Conservation (phyloP, 352 stramenopile genomes). For the Phytophthora agathidicida region DNA sequence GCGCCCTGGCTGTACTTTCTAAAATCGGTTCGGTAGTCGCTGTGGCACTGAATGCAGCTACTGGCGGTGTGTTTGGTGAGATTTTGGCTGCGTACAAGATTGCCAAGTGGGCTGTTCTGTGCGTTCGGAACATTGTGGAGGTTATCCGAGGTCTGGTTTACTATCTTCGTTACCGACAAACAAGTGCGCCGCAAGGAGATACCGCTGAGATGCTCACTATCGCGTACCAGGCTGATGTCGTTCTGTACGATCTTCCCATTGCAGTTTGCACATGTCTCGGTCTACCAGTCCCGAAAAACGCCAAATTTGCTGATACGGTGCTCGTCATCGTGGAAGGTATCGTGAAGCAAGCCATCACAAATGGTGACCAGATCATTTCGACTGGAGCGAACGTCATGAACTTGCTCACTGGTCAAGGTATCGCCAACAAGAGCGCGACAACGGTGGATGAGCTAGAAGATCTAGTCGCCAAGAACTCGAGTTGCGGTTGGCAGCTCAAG, state of each 20-base stretch:
- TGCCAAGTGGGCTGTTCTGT: slow-evolving; percentile 15
- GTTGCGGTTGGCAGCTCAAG: slow-evolving; percentile 30
- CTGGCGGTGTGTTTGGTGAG: slow-evolving; percentile 15
- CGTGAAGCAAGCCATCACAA: slow-evolving; percentile 31
- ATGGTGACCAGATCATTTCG: slow-evolving; percentile 30
- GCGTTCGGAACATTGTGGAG: slow-evolving; percentile 5
- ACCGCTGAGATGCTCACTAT: slow-evolving; percentile 20
- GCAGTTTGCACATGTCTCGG: slow-evolving; percentile 18
- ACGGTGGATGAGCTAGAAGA: slow-evolving; percentile 30
- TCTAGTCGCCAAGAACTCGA: slow-evolving; percentile 25
- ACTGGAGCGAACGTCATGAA: slow-evolving; percentile 27
- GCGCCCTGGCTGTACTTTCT: slow-evolving; percentile 4
- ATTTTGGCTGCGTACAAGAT: slow-evolving; percentile 9
- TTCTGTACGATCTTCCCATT: slow-evolving; percentile 24
- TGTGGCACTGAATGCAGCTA: slow-evolving; percentile 27
- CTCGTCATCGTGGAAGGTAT: slow-evolving; percentile 29
- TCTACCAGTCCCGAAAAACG: slow-evolving; percentile 1
- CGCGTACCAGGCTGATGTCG: slow-evolving; percentile 30
- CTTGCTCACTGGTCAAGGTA: slow-evolving; percentile 17
- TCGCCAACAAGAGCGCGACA: slow-evolving; percentile 4
- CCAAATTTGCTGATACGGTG: slow-evolving; percentile 8
- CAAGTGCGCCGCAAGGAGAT: slow-evolving; percentile 13
- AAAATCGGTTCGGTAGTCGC: slow-evolving; percentile 25
- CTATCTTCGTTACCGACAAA: slow-evolving; percentile 33
- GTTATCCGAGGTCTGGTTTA: slow-evolving; percentile 23